Percentiles rank a stretch among this genome's conserved stretches.
Evolutionary conservation across 768 basidiomycete genomes (phyloP).

Genomic region (Hericium alpestre): DNA sequence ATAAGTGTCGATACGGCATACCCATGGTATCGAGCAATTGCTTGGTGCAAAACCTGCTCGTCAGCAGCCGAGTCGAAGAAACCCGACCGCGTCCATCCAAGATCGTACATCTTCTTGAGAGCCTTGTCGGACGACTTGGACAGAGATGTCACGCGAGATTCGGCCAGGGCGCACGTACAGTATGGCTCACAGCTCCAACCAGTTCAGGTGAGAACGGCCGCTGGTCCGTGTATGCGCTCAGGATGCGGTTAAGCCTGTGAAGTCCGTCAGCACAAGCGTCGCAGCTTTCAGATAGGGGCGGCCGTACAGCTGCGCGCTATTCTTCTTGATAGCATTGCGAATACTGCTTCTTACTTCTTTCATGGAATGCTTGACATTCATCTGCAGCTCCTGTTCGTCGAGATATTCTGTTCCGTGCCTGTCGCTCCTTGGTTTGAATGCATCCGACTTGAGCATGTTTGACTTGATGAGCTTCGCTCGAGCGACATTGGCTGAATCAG

Average conservation of each 20-base stretch:
- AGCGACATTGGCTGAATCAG: too few species aligned
- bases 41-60: constrained; percentile 34
- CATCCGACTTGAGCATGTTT: too few species aligned
- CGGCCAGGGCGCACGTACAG: not conserved
- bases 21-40: constrained; percentile 50
- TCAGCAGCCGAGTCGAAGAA: constrained; percentile 31
- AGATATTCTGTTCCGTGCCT: not conserved
- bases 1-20: constrained; percentile 17
- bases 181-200: constrained; percentile 38
- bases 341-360: not conserved
- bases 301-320: not conserved
- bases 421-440: not conserved
- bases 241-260: constrained; percentile 29
- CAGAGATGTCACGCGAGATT: not conserved
- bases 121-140: constrained; percentile 45
- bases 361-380: not conserved
- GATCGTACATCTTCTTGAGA: constrained; percentile 38
- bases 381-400: not conserved
- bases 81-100: constrained; percentile 38
- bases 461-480: too few species aligned
- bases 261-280: not conserved
- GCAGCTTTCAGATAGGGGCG: not conserved
- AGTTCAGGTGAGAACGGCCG: constrained; percentile 47
- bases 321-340: not conserved
- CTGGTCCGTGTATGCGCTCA: constrained; percentile 41